Base-by-base conservation (phyloP, 805 yeast genomes). In the Ogataea ganodermae region DNA sequence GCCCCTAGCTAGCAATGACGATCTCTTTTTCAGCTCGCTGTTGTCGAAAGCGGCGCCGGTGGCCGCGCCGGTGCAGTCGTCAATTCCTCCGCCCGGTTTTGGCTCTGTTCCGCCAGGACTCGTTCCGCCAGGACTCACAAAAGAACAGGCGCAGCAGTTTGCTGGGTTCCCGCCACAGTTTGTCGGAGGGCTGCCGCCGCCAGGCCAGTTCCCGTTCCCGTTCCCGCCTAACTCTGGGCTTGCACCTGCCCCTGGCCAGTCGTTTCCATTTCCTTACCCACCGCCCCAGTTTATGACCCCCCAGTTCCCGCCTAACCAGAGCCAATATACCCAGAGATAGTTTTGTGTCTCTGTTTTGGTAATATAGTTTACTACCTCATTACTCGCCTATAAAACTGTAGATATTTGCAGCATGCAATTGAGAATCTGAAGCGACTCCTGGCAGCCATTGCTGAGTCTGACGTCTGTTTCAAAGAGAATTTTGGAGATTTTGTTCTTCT, bases 381-480 rank as follows among this genome's bases (percentile, higher is more conserved):
- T 55, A 61, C 24, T 32, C 24, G 32, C 20, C 43, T 44, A 45
- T 40, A 71, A 56, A 26, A 67, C 54, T 46, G 69, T 66, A 4
- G 85, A 73, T n/a, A 84, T 68, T 52, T 79, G 73, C 9, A 78
- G 59, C 24, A 80, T 58, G 55, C 89, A 72, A 57, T 87, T 86
- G 55, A 92, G 73, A 18, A 94, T 60, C 58, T 88, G 96, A 23
- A 92, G 70, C 49, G 86, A 89, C 63, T 92, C 99, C 59, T 90
- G 95, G 3, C 96, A 80, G 13, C 99, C 99, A 60, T 83, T 89
- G 45, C 83, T 77, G 45, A 92, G 71, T 44, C 83, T 77, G 42
- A 80, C 77, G 64, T 92, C 98, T 0, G 89, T 76, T 35, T 82
- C 85, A 57, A 90, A 89, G 21, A 94, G 66, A 5, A 81, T 67